phyloP scores from a whole-genome alignment of 2,329 filamentous ascomycete species.

The Sphaerulina musiva region DNA sequence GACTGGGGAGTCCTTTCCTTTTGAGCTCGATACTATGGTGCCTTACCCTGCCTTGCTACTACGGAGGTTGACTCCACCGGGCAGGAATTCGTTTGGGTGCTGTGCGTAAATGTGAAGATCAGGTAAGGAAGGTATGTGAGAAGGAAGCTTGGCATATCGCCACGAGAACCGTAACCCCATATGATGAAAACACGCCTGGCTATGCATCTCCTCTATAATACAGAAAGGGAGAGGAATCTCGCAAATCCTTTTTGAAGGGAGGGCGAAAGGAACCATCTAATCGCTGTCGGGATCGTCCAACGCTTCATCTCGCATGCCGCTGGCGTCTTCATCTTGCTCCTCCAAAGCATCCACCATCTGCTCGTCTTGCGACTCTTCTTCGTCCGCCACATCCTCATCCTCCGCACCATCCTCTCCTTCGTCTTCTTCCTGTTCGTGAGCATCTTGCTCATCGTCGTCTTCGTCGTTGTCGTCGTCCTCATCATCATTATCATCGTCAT shows the following conservation, averaged over 20 bases:
- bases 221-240: not conserved
- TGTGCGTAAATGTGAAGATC: too few species aligned
- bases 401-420: constrained; percentile 34
- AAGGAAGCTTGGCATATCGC: not conserved
- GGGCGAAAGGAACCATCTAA: constrained; percentile 4
- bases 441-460: not conserved
- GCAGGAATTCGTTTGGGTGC: too few species aligned
- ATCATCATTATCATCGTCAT: constrained; percentile 47
- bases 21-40: too few species aligned
- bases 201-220: not conserved
- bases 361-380: constrained; percentile 46
- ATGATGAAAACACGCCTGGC: not conserved
- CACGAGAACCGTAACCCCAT: not conserved
- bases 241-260: not conserved
- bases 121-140: too few species aligned
- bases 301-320: constrained; percentile 36
- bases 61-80: too few species aligned
- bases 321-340: constrained; percentile 52
- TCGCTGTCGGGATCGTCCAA: constrained; percentile 34
- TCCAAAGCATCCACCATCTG: constrained; percentile 27
- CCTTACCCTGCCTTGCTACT: too few species aligned
- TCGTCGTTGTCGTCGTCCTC: constrained; percentile 31
- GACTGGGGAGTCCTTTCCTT: too few species aligned
- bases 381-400: constrained; percentile 45
- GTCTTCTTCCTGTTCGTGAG: constrained; percentile 3